phyloP scores from a whole-genome alignment of 2,329 filamentous ascomycete species.

The Ophiostoma sp. region DNA sequence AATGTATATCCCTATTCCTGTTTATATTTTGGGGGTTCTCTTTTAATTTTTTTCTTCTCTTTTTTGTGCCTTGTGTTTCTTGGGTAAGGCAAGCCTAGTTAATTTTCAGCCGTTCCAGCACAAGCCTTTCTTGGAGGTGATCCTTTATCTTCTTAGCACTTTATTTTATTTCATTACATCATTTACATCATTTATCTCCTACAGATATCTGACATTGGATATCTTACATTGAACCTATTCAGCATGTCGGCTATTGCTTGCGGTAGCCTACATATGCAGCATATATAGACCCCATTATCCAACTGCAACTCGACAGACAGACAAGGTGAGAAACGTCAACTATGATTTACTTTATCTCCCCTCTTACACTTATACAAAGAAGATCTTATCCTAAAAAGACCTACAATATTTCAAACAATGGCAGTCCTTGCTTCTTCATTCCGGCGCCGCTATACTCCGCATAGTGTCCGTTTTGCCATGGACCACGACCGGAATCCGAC shows the following conservation, averaged over 20 bases:
- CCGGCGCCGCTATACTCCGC: constrained; percentile 14
- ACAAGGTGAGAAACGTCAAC: not conserved
- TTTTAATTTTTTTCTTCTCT: no score
- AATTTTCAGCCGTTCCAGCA: not conserved
- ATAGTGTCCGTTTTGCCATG: not conserved
- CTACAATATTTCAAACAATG: not conserved
- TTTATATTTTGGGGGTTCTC: not conserved
- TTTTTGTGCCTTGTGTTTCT: not conserved
- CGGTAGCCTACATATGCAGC: constrained; percentile 10
- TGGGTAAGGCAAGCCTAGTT: not conserved
- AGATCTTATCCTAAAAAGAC: not conserved
- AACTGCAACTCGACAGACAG: not conserved
- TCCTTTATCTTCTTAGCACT: not conserved
- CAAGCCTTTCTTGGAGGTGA: not conserved
- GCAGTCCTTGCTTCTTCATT: constrained; percentile 14
- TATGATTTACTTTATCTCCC: not conserved
- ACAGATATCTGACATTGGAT: not conserved
- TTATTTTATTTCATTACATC: not conserved
- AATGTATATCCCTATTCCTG: not conserved
- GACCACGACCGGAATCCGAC: not conserved
- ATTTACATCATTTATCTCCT: not conserved
- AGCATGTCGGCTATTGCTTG: not conserved
- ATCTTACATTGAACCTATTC: not conserved
- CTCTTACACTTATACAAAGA: not conserved
- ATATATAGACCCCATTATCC: not conserved